Conservation (phyloP, 768 basidiomycete species). For the Suillus variegatus region DNA sequence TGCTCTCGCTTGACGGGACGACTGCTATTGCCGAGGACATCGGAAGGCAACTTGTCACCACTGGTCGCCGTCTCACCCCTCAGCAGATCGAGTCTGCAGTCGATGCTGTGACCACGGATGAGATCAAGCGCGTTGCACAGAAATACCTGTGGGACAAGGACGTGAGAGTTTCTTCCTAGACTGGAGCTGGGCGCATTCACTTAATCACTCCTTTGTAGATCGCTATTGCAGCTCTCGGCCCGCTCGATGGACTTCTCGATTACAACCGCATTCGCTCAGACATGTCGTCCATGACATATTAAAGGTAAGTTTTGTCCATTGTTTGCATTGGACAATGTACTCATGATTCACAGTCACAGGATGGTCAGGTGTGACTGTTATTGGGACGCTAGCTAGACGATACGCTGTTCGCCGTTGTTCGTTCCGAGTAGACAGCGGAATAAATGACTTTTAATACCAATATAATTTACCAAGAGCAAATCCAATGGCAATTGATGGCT, state of each 20-base stretch:
- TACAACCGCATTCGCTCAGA: constrained; percentile 88
- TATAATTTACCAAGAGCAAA: neutral
- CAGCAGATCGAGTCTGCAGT: constrained; percentile 92
- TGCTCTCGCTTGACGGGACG: constrained; percentile 92
- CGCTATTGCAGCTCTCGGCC: constrained; percentile 87
- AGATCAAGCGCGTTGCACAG: constrained; percentile 93
- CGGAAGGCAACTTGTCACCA: constrained; percentile 96
- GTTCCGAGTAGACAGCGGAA: constrained; percentile 23
- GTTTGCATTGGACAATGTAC: neutral
- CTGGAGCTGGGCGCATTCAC: constrained; percentile 4
- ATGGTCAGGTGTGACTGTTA: constrained; percentile 5
- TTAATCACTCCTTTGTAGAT: constrained; percentile 46
- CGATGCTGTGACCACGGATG: constrained; percentile 83
- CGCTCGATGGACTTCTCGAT: constrained; percentile 89
- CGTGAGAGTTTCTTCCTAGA: constrained; percentile 44
- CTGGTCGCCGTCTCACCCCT: constrained; percentile 86
- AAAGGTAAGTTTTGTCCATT: constrained; percentile 22
- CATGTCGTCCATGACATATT: constrained; percentile 80
- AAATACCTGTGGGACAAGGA: constrained; percentile 98
- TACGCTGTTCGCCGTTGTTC: constrained; percentile 18
- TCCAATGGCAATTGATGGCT: no score
- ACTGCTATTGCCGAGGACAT: constrained; percentile 98
- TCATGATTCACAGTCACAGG: neutral
- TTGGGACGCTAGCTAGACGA: constrained; percentile 21
- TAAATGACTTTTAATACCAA: constrained; percentile 18